Percentiles rank a stretch among this genome's conserved stretches.
Conservation (phyloP, 2,329 filamentous ascomycete genomes). For the Epichloe baconii region DNA sequence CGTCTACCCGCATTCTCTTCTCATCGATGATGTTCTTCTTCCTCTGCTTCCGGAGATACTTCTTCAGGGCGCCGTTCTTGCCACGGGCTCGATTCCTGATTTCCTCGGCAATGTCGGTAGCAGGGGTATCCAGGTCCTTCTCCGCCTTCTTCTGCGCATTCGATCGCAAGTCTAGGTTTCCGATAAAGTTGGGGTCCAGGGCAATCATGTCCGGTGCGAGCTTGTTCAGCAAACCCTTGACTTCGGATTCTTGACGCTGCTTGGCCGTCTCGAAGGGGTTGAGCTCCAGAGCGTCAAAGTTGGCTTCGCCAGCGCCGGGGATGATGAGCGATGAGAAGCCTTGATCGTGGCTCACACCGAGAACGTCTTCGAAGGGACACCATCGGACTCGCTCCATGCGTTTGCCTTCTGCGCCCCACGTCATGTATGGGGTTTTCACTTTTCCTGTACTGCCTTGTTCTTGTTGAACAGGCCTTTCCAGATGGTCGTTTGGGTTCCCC, state of each 20-base stretch:
- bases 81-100: constrained; percentile 70
- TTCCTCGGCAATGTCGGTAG: constrained; percentile 42
- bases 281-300: constrained; percentile 84
- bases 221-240: constrained; percentile 84
- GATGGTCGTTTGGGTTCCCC: constrained; percentile 77
- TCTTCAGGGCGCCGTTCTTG: constrained; percentile 77
- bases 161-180: constrained; percentile 70
- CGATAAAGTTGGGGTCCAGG: constrained; percentile 82
- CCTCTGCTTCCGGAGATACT: constrained; percentile 83
- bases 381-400: constrained; percentile 70
- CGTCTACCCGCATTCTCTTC: constrained; percentile 75
- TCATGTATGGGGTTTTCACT: constrained; percentile 80
- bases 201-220: constrained; percentile 95
- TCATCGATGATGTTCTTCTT: constrained; percentile 94
- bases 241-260: constrained; percentile 85
- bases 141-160: constrained; percentile 66
- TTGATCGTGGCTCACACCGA: constrained; percentile 71
- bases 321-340: constrained; percentile 87
- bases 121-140: constrained; percentile 63
- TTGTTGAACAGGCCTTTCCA: constrained; percentile 87
- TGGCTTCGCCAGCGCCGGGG: constrained; percentile 90
- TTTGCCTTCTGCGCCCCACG: constrained; percentile 78
- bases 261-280: constrained; percentile 93
- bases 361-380: constrained; percentile 90
- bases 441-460: constrained; percentile 54